Evolutionary conservation across 2,329 filamentous ascomycete genomes (phyloP).

Genomic region (Cyphellophora attinorum): DNA sequence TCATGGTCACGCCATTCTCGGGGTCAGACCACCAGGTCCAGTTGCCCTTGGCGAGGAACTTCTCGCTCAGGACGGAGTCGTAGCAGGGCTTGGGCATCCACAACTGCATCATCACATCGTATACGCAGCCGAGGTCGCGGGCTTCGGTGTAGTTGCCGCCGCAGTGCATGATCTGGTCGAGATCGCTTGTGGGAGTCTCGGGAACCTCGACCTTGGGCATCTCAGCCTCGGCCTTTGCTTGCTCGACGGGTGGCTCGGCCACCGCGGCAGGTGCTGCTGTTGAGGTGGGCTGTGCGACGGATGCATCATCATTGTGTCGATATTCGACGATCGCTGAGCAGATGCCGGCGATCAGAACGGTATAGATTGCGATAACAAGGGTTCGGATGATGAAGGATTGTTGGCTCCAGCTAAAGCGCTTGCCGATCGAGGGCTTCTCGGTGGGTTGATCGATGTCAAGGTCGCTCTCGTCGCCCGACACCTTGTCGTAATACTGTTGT

Average conservation of each 20-base stretch:
- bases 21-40: conserved; percentile 19
- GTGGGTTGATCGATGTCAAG: conserved; percentile 2
- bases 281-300: conserved; percentile 4
- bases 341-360: neutral
- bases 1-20: conserved; percentile 5
- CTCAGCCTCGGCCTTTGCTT: conserved; percentile 4
- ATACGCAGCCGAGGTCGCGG: conserved; percentile 14
- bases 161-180: conserved; percentile 13
- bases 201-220: conserved; percentile 1
- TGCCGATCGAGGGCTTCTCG: neutral
- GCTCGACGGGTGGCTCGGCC: conserved; percentile 4
- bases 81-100: conserved; percentile 17
- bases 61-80: conserved; percentile 13
- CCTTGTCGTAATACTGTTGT: conserved; percentile 7
- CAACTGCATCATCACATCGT: conserved; percentile 20
- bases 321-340: conserved; percentile 1
- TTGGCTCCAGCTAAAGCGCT: conserved; percentile 2
- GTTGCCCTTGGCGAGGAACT: conserved; percentile 16
- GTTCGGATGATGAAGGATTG: conserved; percentile 2
- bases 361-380: conserved; percentile 1
- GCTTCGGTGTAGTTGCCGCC: conserved; percentile 14
- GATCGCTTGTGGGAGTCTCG: conserved; percentile 1
- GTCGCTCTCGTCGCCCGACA: conserved; percentile 7
- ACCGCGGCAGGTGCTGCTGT: conserved; percentile 2
- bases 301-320: conserved; percentile 3